These are phyloP conservation scores for Polygonum aviculare DNA, from an alignment of 148 eudicot genomes.

Conservation along the genomic window DNA sequence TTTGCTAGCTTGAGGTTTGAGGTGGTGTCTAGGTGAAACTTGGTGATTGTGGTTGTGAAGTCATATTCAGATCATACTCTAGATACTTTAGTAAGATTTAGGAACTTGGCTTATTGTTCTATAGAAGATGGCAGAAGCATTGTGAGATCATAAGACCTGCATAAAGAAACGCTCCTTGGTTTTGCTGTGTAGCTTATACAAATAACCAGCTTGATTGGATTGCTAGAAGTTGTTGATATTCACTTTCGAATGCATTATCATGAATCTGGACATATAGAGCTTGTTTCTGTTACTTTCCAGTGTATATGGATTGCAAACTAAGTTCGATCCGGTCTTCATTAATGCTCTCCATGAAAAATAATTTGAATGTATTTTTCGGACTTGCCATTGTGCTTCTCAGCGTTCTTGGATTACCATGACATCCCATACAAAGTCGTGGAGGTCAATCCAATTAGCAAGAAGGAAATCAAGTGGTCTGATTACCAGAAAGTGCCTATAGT, in stretches of 20 bases:
- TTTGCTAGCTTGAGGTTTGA: background rate
- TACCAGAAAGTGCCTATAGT: constrained; percentile 92
- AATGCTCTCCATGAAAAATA: background rate
- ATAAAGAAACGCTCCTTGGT: background rate
- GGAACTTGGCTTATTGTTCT: background rate
- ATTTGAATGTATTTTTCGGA: background rate
- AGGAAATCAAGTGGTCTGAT: constrained; percentile 95
- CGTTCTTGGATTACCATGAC: constrained; percentile 80
- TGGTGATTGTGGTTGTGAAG: background rate
- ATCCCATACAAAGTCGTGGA: constrained; percentile 94
- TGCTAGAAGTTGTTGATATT: background rate
- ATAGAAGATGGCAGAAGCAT: background rate
- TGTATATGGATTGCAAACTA: background rate
- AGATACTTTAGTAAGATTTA: background rate
- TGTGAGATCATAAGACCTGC: background rate
- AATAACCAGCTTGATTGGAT: background rate
- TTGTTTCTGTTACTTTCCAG: background rate
- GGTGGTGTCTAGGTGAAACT: background rate
- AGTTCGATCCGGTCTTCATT: background rate
- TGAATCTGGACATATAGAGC: background rate
- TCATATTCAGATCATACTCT: background rate
- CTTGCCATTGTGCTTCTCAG: constrained; percentile 27
- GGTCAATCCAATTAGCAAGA: constrained; percentile 93
- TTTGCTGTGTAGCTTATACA: background rate
- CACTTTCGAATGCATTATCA: background rate